Evolutionary conservation across 2,329 filamentous ascomycete genomes (phyloP), one percentile per base, ranked within the genome.

Genomic region (Cordyceps javanica): DNA sequence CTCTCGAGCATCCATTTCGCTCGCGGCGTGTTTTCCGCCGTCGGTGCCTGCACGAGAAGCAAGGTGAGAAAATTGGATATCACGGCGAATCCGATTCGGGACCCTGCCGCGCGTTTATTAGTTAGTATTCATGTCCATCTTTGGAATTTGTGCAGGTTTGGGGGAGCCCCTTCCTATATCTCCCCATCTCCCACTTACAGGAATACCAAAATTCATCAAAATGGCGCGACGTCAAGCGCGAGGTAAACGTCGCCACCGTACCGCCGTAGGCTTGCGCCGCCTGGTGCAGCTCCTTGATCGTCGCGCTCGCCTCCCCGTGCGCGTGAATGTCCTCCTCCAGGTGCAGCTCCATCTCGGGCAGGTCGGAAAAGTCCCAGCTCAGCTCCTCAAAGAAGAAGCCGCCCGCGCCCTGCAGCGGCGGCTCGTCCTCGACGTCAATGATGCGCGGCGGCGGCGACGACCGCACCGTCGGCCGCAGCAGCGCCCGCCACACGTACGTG

Each of bases 1-100:
- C 52, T 57, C 32, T 61, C 55, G 10, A 61, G 60, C 55, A 61
- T 57, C 41, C 51, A 55, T 48, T 60, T 61, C 4, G 60, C 60
- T 2, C 53, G 52, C 6, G 59, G 46, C 10, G 55, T 56, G 42
- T 60, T 61, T 28, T 61, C 59, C 5, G 51, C 50, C 3, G 49
- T 59, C 9, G 61, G 61, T 6, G 61, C 60, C 41, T 62, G 61
- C 3, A 62, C 58, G 3, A 61, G 56, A 4, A 62, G 58, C 21
- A 61, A 23, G 19, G 53, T 55, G n/a, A 62, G 55, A 49, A 62
- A 62, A 41, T 60, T 62, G 23, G 60, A 60, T 4, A 62, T 58
- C 2, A 59, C 50, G 14, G 61, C 61, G 23, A 61, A 62, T 28
- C 59, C 54, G 16, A 58, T 57, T 7, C 59, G 42, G 13, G 59